These are phyloP conservation scores for Zygoascus flipseniorum DNA, from an alignment of 805 yeast genomes.

Conservation along the genomic window DNA sequence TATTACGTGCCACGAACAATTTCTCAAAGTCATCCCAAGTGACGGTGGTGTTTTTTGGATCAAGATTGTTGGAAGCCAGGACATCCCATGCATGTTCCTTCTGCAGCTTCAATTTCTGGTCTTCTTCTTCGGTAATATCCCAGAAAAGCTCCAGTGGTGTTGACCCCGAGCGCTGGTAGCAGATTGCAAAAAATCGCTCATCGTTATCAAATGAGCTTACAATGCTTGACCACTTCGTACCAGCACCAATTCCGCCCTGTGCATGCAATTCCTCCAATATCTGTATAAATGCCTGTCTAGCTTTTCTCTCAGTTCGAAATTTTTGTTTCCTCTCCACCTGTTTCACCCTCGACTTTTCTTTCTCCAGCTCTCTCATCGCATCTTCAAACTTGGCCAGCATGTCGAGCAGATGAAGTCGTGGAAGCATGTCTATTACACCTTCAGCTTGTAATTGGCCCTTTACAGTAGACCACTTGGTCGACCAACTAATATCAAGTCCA, in stretches of 20 bases:
- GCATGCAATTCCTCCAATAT: constrained; percentile 34
- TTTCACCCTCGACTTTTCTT: constrained; percentile 20
- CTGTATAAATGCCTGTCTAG: constrained; percentile 49
- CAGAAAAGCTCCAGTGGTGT: constrained; percentile 67
- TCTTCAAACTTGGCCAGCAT: constrained; percentile 45
- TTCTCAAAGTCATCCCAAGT: constrained; percentile 6
- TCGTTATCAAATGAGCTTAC: constrained; percentile 45
- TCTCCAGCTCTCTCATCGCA: constrained; percentile 28
- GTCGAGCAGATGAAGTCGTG: constrained; percentile 47
- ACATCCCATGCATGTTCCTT: constrained; percentile 51
- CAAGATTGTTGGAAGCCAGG: constrained; percentile 31
- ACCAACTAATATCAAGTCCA: constrained; percentile 17
- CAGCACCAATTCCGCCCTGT: constrained; percentile 35
- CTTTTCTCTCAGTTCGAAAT: constrained; percentile 52
- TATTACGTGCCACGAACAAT: constrained; percentile 20
- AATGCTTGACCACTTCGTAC: constrained; percentile 52
- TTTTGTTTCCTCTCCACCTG: constrained; percentile 31
- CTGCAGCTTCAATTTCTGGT: constrained; percentile 46
- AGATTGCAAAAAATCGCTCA: constrained; percentile 45
- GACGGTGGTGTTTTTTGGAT: not conserved
- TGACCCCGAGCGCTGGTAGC: constrained; percentile 70
- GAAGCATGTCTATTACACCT: constrained; percentile 24
- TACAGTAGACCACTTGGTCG: constrained; percentile 33
- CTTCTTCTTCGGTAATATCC: constrained; percentile 61
- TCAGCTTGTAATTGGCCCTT: constrained; percentile 17